phyloP scores from a whole-genome alignment of 176 grass and related monocot species.

The Zea luxurians region DNA sequence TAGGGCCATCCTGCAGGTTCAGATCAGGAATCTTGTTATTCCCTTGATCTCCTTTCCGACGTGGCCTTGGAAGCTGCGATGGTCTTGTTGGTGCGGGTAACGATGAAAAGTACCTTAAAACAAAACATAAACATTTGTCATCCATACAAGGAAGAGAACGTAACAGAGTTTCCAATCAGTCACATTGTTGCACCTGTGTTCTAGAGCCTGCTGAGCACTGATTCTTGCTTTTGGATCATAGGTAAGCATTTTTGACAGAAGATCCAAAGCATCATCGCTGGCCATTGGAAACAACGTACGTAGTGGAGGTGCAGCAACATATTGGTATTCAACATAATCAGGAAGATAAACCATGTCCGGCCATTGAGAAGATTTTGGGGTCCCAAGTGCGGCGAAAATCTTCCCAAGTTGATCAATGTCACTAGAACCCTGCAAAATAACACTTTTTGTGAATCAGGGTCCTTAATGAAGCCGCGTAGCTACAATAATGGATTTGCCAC shows the following conservation, averaged over 20 bases:
- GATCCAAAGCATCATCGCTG: slow-evolving; percentile 91
- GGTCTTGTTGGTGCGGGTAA: slow-evolving; percentile 87
- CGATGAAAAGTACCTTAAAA: slow-evolving; percentile 83
- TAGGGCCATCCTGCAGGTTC: slow-evolving; percentile 62
- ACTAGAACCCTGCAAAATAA: slow-evolving; percentile 74
- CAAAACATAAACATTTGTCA: slow-evolving; percentile 32
- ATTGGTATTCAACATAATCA: slow-evolving; percentile 99
- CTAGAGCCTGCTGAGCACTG: slow-evolving; percentile 85
- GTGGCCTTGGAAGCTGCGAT: slow-evolving; percentile 75
- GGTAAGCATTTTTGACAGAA: slow-evolving; percentile 88
- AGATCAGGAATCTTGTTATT: slow-evolving; percentile 60
- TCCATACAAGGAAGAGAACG: slow-evolving; percentile 26
- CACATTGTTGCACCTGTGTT: slow-evolving; percentile 73
- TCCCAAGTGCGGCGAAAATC: slow-evolving; percentile 93
- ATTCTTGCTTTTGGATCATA: slow-evolving; percentile 99
- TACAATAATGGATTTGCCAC: slow-evolving; percentile 25
- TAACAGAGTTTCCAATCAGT: neutral
- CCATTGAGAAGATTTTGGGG: slow-evolving; percentile 92
- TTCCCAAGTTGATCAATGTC: slow-evolving; percentile 99
- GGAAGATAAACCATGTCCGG: slow-evolving; percentile 95
- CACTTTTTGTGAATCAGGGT: neutral
- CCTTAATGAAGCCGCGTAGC: neutral
- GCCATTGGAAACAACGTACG: slow-evolving; percentile 87
- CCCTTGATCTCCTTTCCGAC: slow-evolving; percentile 64
- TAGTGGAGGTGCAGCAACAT: slow-evolving; percentile 73